A percentile compares a stretch with the other conserved stretches of the same genome.
Evolutionary conservation across 768 basidiomycete genomes (phyloP).

Genomic region (Kondoa malvinella): DNA sequence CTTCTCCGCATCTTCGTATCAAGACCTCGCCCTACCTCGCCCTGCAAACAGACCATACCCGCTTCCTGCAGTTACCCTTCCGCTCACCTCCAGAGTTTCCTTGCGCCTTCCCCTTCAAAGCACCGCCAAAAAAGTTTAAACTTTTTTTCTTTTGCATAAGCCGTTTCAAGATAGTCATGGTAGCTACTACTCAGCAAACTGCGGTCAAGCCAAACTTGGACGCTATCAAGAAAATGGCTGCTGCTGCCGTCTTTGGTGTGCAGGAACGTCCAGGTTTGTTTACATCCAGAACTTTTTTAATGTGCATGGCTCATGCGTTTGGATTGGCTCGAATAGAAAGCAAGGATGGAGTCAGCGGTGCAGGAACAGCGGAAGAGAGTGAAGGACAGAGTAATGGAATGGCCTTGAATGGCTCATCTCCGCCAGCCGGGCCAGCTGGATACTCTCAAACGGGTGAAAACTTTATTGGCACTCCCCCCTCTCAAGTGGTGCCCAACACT

Average conservation of each 20-base stretch:
- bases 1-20: too few relatives aligned
- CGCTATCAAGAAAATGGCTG: background rate
- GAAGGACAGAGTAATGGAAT: background rate
- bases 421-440: background rate
- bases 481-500: background rate
- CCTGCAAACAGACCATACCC: too few relatives aligned
- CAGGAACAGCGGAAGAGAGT: background rate
- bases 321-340: too few relatives aligned
- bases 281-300: background rate
- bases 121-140: background rate
- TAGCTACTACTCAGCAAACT: background rate
- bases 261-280: background rate
- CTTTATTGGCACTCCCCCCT: background rate
- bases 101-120: background rate
- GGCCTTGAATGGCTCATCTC: background rate
- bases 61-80: background rate
- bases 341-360: background rate
- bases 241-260: background rate
- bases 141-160: too few relatives aligned
- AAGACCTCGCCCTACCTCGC: too few relatives aligned
- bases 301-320: too few relatives aligned
- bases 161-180: background rate
- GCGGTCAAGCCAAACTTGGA: background rate
- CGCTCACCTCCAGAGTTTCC: background rate
- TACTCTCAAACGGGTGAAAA: constrained; percentile 2